phyloP scores from a whole-genome alignment of 176 grass and related monocot genomes.

The Hordeum marinum region DNA sequence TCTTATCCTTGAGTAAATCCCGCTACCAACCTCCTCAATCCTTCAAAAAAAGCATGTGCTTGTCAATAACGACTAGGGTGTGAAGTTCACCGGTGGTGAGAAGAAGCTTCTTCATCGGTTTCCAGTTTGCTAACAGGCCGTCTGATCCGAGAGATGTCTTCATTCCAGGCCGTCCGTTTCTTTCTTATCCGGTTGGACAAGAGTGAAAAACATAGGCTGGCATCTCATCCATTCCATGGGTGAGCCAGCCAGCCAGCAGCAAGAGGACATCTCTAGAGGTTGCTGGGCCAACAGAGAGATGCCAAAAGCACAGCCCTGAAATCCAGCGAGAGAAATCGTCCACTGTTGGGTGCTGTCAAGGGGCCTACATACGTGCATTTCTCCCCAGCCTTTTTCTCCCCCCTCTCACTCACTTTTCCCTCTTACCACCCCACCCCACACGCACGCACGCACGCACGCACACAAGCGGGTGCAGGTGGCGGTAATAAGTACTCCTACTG shows the following conservation, averaged over 20 bases:
- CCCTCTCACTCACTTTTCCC: background rate
- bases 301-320: constrained; percentile 37
- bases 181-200: no score
- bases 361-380: background rate
- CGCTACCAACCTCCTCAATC: no score
- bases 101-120: no score
- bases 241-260: background rate
- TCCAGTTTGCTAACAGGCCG: no score
- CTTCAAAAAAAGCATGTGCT: no score
- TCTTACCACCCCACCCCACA: background rate
- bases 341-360: constrained; percentile 30
- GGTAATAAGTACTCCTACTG: background rate
- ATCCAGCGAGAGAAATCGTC: constrained; percentile 6
- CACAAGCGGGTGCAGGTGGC: background rate
- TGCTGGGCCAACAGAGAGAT: constrained; percentile 27
- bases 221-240: no score
- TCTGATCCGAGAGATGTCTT: no score
- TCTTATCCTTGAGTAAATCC: no score
- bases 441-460: background rate
- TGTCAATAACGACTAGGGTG: no score
- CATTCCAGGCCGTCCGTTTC: no score
- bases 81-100: no score
- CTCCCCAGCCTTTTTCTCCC: background rate
- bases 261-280: background rate
- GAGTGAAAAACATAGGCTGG: no score